Evolutionary conservation across 2,329 filamentous ascomycete species (phyloP), one percentile per base, ranked within the genome.

Genomic region (Mollisiaceae sp.): DNA sequence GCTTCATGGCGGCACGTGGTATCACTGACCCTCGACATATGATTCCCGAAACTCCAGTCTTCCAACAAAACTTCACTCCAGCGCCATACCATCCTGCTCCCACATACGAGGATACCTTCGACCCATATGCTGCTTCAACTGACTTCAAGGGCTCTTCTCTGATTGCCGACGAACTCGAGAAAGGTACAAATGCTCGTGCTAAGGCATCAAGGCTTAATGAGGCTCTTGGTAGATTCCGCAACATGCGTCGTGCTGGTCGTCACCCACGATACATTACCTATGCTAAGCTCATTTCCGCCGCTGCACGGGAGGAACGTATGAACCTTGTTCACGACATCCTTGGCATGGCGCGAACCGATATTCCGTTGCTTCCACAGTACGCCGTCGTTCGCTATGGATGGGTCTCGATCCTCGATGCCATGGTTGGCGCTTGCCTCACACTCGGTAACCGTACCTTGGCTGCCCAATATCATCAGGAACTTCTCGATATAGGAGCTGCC

Each of bases 261-360:
- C 93, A 97, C 77, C 93, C 94, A 60, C 89, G 94, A 66, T 98
- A 98, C 81, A 95, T 97, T 78, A 97, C 94, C 1, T 97, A 98
- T 74, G 93, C 94, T 59, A 98, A 97, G 84, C 84, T 99, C 70
- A 97, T 99, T 74, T 89, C 91, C 57, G 91, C 92, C 65, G 94
- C 94, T 69, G 92, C 94, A 62, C 93, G 94, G 75, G 90, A 93
- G 69, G 87, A 91, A 74, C 93, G 94, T 75, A 86, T 92, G 79
- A 90, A 91, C 60, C 79, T 96, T 57, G 93, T 92, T 74, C 87
- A 93, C 70, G 93, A 98, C 68, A 91, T 99, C 60, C 84, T 97
- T 38, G 89, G 86, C 71, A 96, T 97, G 87, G 95, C 95, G 14
- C 91, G 93, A 72, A 86, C 89, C 64, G 95, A 99, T 77, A 89